Conservation (phyloP, 2,329 filamentous ascomycete species). For the Xenosphaeropsis pyriputrescens region DNA sequence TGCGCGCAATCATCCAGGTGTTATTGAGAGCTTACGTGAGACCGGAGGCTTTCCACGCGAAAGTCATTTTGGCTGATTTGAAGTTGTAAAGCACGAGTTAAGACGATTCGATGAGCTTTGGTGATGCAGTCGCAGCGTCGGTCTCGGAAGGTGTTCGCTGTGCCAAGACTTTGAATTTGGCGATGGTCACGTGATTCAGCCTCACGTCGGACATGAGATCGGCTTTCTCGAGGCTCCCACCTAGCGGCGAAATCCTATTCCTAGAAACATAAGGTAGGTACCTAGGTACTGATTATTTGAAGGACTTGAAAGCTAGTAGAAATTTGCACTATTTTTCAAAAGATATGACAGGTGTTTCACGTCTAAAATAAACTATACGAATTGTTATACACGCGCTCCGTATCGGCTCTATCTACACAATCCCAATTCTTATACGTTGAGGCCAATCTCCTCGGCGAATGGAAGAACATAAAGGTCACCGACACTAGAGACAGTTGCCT, state of each 20-base stretch:
- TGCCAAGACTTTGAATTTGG: no score
- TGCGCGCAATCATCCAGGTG: no score
- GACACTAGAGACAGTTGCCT: slow-evolving; percentile 77
- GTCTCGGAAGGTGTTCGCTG: no score
- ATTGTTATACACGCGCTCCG: slow-evolving; percentile 19
- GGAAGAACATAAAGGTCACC: slow-evolving; percentile 86
- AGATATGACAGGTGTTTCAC: slow-evolving; percentile 6
- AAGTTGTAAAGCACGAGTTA: slow-evolving; percentile 4
- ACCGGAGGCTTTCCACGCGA: slow-evolving; percentile 97
- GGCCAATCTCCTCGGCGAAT: slow-evolving; percentile 84
- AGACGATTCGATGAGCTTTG: slow-evolving; percentile 1
- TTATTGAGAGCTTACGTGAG: slow-evolving; percentile 34
- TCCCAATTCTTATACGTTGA: slow-evolving; percentile 62
- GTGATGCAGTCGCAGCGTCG: no score
- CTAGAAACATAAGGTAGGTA: no score
- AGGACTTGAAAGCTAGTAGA: no score
- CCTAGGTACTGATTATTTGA: no score
- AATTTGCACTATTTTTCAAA: not conserved
- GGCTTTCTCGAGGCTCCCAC: not conserved
- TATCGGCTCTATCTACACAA: slow-evolving; percentile 12
- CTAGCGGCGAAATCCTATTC: no score
- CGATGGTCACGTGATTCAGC: no score
- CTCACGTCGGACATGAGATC: no score
- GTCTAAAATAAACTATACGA: slow-evolving; percentile 21
- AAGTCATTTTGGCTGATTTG: slow-evolving; percentile 49